Base-by-base conservation (phyloP, 2,329 filamentous ascomycete species). In the Colletotrichum cuscutae region DNA sequence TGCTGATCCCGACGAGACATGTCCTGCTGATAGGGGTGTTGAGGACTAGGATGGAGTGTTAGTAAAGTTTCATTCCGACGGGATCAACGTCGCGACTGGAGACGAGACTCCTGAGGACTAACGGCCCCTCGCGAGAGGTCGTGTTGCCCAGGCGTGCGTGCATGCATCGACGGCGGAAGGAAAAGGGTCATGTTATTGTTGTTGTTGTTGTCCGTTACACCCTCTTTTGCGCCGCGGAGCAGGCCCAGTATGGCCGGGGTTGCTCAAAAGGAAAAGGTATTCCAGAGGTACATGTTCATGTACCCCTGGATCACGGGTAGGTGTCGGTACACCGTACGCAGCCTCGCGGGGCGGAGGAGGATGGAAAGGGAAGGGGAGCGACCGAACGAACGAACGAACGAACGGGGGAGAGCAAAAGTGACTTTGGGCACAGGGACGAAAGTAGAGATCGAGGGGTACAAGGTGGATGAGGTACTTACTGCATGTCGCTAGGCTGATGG, bases 401-500 rank as follows among this genome's bases (percentile, higher is more conserved):
- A 37, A 35, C 28, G 19, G 56, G 71, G 73, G 70, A 71, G 63
- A 72, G 46, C 49, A 63, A 62, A 30, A 61, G 35, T 57, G 68
- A 70, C 60, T 46, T 64, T 59, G 74, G 67, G 32, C 28, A n/a
- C 12, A 52, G 35, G 53, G 53, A 19, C 42, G 32, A 24, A 49
- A 53, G 69, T 49, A 57, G 59, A 60, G 71, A 60, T 68, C 42
- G 64, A 62, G 30, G 74, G 78, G 77, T 75, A 80, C 77, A 81
- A 80, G 71, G 71, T 77, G 62, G 75, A 80, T 72, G 80, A 81
- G 80, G 80, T 85, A 89, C 88, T 89, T 84, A 90, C 88, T 89
- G 87, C 81, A 89, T 87, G 76, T 89, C 87, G 83, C 86, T 87
- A 77, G 85, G 83, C 79, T 87, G 86, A 78, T 88, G 87, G 78